These are phyloP conservation scores for Arthrobotrys musiformis DNA, from an alignment of 2,329 filamentous ascomycete genomes.

Conservation along the genomic window DNA sequence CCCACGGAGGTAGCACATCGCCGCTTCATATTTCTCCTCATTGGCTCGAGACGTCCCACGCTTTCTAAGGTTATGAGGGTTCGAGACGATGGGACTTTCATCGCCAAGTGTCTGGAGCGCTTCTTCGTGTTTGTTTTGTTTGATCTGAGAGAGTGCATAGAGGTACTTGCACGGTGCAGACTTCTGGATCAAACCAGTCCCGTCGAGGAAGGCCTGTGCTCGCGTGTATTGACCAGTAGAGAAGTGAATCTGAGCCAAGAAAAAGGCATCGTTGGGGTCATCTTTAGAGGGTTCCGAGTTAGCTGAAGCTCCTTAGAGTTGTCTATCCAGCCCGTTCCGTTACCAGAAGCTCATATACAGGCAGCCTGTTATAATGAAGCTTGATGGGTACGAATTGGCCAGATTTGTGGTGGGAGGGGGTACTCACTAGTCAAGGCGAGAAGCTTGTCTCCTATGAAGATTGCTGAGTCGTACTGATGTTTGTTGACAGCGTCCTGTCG, in stretches of 20 bases:
- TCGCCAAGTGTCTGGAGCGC: slow-evolving; percentile 88
- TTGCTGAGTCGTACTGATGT: slow-evolving; percentile 94
- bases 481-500: slow-evolving; percentile 94
- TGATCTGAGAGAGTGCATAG: slow-evolving; percentile 91
- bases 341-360: not conserved
- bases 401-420: too few species aligned
- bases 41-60: slow-evolving; percentile 67
- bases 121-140: slow-evolving; percentile 89
- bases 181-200: slow-evolving; percentile 81
- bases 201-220: slow-evolving; percentile 84
- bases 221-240: slow-evolving; percentile 93
- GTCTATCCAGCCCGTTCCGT: not conserved
- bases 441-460: slow-evolving; percentile 97
- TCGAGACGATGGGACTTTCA: slow-evolving; percentile 87
- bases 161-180: slow-evolving; percentile 92
- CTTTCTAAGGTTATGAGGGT: slow-evolving; percentile 69
- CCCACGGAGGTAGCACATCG: slow-evolving; percentile 95
- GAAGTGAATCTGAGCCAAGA: slow-evolving; percentile 98
- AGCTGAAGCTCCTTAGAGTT: not conserved
- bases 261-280: slow-evolving; percentile 92
- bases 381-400: too few species aligned
- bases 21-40: slow-evolving; percentile 88
- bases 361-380: too few species aligned
- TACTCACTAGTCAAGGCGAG: slow-evolving; percentile 84
- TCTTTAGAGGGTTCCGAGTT: slow-evolving; percentile 67